Percentiles rank a stretch among this genome's conserved stretches.
Evolutionary conservation across 768 basidiomycete genomes (phyloP).

Genomic region (Macrolepiota albuminosa): DNA sequence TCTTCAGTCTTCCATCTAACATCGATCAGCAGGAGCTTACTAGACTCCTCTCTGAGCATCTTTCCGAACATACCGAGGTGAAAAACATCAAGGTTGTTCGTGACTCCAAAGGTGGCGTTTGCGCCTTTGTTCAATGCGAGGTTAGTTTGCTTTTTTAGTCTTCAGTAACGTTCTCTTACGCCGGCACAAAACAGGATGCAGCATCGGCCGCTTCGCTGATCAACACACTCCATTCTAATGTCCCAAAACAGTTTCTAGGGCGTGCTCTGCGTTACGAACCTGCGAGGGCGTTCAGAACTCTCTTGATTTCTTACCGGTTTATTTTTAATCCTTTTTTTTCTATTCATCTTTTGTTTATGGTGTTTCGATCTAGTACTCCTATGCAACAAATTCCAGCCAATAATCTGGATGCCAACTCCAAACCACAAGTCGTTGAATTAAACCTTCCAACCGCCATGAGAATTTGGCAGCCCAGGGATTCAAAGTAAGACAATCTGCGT

Average conservation of each 20-base stretch:
- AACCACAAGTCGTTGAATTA: conserved; percentile 31
- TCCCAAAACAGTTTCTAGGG: conserved; percentile 65
- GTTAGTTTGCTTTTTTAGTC: conserved; percentile 30
- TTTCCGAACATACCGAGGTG: conserved; percentile 60
- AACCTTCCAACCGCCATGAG: conserved; percentile 59
- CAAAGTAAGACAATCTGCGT: conserved; percentile 36
- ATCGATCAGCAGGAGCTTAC: conserved; percentile 62
- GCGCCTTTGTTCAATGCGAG: conserved; percentile 85
- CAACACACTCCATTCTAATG: conserved; percentile 47
- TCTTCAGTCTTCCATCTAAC: conserved; percentile 59
- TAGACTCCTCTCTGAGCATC: conserved; percentile 56
- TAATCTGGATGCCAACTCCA: conserved; percentile 9
- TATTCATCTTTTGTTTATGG: background rate
- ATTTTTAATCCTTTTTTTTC: conserved; percentile 10
- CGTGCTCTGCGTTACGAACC: conserved; percentile 72
- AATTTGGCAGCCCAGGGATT: conserved; percentile 46
- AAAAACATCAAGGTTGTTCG: conserved; percentile 69
- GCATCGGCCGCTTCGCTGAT: conserved; percentile 55
- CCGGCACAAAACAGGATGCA: conserved; percentile 44
- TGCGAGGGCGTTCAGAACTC: conserved; percentile 69
- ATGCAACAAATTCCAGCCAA: conserved; percentile 27
- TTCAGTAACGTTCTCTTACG: background rate
- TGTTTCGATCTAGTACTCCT: conserved; percentile 27
- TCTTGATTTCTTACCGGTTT: conserved; percentile 74
- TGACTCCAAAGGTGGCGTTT: conserved; percentile 72